Conservation (phyloP, 768 basidiomycete species). For the Kwoniella heveanensis region DNA sequence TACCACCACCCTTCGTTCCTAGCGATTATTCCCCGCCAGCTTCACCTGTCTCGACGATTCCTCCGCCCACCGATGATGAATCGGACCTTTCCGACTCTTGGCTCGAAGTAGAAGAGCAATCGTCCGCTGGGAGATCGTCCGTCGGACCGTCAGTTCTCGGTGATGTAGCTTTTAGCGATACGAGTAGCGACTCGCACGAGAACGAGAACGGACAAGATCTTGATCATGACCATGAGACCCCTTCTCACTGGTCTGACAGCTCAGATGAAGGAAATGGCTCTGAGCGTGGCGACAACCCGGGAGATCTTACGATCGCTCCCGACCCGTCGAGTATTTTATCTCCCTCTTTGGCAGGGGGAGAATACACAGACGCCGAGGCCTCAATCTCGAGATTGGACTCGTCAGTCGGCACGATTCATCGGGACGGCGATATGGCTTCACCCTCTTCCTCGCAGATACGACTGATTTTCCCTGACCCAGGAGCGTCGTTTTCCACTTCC, state of each 20-base stretch:
- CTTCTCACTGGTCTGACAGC: conserved; percentile 14
- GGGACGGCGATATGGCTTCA: not conserved
- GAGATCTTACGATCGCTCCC: conserved; percentile 3
- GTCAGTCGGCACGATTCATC: conserved; percentile 14
- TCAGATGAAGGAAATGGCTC: conserved; percentile 15
- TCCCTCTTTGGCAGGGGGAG: conserved; percentile 13
- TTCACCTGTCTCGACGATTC: conserved; percentile 11
- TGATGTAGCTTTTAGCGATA: conserved; percentile 21
- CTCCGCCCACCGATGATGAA: conserved; percentile 20
- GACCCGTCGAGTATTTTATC: not conserved
- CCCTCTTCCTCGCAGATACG: conserved; percentile 21
- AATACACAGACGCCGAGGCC: conserved; percentile 30
- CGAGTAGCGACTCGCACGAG: conserved; percentile 24
- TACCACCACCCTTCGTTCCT: conserved; percentile 1
- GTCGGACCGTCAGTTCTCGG: conserved; percentile 24
- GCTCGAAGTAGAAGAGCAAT: conserved; percentile 16
- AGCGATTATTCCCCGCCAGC: conserved; percentile 10
- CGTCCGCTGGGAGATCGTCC: conserved; percentile 3
- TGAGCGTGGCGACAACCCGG: conserved; percentile 12
- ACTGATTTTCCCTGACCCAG: conserved; percentile 28
- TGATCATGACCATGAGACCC: conserved; percentile 15
- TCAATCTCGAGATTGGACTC: conserved; percentile 20
- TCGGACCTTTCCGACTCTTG: conserved; percentile 20
- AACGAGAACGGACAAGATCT: conserved; percentile 12
- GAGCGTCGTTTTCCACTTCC: conserved; percentile 14